Evolutionary conservation across 1,284 basidiomycete genomes (phyloP).

Genomic region (Cryptococcus deneoformans): DNA sequence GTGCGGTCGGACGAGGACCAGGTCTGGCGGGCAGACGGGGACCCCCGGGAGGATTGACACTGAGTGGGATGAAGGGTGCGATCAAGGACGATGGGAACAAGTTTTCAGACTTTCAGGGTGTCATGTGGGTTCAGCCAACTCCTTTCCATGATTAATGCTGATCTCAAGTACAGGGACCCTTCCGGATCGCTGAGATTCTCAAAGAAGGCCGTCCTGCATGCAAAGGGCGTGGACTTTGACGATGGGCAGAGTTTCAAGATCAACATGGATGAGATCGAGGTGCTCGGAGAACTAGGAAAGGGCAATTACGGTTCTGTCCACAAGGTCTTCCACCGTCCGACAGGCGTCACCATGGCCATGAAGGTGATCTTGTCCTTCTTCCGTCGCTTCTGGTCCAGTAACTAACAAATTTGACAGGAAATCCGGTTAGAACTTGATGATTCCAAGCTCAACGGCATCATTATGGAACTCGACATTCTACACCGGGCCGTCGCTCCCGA

Average conservation of each 20-base stretch:
- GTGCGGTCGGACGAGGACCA: slow-evolving; percentile 29
- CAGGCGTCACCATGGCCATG: slow-evolving; percentile 97
- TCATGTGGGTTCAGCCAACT: slow-evolving; percentile 65
- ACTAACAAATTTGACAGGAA: slow-evolving; percentile 62
- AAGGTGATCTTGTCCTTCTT: slow-evolving; percentile 60
- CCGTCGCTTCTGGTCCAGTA: not conserved
- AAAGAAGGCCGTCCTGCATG: slow-evolving; percentile 89
- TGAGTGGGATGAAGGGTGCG: slow-evolving; percentile 43
- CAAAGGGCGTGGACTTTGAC: slow-evolving; percentile 90
- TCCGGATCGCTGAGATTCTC: slow-evolving; percentile 90
- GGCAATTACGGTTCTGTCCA: slow-evolving; percentile 98
- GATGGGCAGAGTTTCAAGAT: slow-evolving; percentile 91
- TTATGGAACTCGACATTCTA: slow-evolving; percentile 97
- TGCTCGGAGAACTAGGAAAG: slow-evolving; percentile 88
- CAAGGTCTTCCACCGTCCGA: slow-evolving; percentile 90
- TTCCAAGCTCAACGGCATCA: slow-evolving; percentile 89
- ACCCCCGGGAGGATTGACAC: slow-evolving; percentile 44
- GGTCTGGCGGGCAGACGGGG: slow-evolving; percentile 38
- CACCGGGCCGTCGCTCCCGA: slow-evolving; percentile 87
- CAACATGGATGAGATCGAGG: slow-evolving; percentile 91
- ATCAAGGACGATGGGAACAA: slow-evolving; percentile 30
- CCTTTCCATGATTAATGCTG: not conserved
- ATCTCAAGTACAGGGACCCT: slow-evolving; percentile 65
- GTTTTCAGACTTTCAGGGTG: slow-evolving; percentile 90
- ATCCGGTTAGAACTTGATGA: slow-evolving; percentile 97